phyloP scores from a whole-genome alignment of 305 asterid genomes.

The Caryopteris hybrid region DNA sequence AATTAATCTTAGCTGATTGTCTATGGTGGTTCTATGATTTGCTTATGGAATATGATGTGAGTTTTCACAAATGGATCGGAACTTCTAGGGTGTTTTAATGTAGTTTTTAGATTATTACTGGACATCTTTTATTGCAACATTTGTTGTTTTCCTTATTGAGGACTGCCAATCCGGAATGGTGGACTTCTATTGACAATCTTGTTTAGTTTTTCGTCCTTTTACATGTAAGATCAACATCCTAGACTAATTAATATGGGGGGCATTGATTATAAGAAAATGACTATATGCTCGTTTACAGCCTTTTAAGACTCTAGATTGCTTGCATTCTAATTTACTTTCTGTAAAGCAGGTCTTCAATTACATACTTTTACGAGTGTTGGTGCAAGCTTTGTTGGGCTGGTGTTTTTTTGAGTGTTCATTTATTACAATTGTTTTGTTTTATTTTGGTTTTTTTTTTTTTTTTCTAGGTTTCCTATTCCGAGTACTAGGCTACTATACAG shows the following conservation, averaged over 20 bases:
- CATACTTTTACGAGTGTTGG: neutral
- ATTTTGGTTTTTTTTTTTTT: neutral
- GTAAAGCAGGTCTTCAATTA: constrained; percentile 2
- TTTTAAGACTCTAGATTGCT: neutral
- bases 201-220: neutral
- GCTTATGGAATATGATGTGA: neutral
- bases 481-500: constrained; percentile 84
- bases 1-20: neutral
- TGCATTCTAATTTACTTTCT: neutral
- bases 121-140: neutral
- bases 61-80: neutral
- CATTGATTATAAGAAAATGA: neutral
- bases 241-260: neutral
- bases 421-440: neutral
- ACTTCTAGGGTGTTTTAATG: neutral
- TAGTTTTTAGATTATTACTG: neutral
- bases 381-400: neutral
- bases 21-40: neutral
- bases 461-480: constrained; percentile 73
- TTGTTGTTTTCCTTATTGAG: neutral
- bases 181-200: neutral
- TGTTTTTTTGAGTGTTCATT: neutral
- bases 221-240: neutral
- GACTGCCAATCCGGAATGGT: neutral
- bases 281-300: neutral